These are phyloP conservation scores for Thalassia testudinum DNA, from an alignment of 116 monocot genomes.

Conservation along the genomic window DNA sequence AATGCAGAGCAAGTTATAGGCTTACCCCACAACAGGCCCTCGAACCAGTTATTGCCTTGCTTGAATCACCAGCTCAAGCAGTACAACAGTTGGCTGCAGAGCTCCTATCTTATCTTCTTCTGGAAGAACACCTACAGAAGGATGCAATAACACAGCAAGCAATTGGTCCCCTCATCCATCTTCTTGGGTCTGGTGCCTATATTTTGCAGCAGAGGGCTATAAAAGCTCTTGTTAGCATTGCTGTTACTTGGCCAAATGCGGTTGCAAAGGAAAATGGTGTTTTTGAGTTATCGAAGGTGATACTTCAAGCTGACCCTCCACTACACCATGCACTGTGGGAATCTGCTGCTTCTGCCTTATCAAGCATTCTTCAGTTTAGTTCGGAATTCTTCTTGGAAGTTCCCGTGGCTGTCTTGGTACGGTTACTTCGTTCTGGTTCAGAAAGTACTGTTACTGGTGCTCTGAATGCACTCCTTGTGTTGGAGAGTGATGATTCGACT, in stretches of 20 bases:
- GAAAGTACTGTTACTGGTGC: conserved; percentile 84
- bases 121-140: conserved; percentile 77
- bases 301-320: conserved; percentile 83
- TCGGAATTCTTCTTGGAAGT: conserved; percentile 95
- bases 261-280: conserved; percentile 97
- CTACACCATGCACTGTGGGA: conserved; percentile 91
- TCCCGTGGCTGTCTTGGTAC: conserved; percentile 89
- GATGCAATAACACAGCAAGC: conserved; percentile 75
- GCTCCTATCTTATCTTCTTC: conserved; percentile 71
- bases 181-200: conserved; percentile 70
- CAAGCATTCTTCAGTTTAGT: conserved; percentile 84
- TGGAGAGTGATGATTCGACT: conserved; percentile 95
- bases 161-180: conserved; percentile 70
- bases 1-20: conserved; percentile 66
- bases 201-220: conserved; percentile 83
- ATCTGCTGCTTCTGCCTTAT: conserved; percentile 79
- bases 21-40: conserved; percentile 44
- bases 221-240: conserved; percentile 68
- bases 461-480: conserved; percentile 84
- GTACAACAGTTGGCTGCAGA: conserved; percentile 94
- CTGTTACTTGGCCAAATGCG: conserved; percentile 78
- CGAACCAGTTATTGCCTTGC: conserved; percentile 68
- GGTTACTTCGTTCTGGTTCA: conserved; percentile 73
- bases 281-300: conserved; percentile 82
- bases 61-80: conserved; percentile 60